Evolutionary conservation across 2,329 filamentous ascomycete species (phyloP), one percentile per base, ranked within the genome.

Genomic region (Neofusicoccum kwambonambiense): DNA sequence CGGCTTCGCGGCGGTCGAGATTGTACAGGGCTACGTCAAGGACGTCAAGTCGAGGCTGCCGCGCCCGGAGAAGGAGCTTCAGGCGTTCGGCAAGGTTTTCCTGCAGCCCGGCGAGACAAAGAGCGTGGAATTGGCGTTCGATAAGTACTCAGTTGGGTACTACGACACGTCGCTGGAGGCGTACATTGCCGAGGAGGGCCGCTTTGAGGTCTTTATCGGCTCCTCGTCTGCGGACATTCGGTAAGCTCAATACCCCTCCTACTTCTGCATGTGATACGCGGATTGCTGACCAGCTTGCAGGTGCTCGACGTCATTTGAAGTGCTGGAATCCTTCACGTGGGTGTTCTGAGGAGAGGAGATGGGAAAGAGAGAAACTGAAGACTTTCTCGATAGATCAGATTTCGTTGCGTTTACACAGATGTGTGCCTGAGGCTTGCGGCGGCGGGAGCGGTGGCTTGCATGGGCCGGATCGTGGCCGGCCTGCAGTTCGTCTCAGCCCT

Each of bases 61-160:
- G 0, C 79, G 89, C 22, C 89, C 89, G 0, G 84, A 87, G 69
- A 91, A 91, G 76, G 89, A 92, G 75, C 80, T 92, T 1, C 87
- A 87, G 39, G 88, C 87, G 0, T 92, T 91, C 70, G 84, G 84
- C 65, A 79, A 78, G 61, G 74, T 77, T 1, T 70, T 75, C 65
- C 58, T 79, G 41, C 70, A 74, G 62, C 74, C 76, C 4, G 73
- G 75, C 1, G 76, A 78, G 67, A 78, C 71, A 3, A 76, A 75
- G 65, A 65, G 64, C 4, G 75, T 78, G 3, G 57, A 65, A 0
- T 64, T 79, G 66, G 68, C 67, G 62, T 62, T 79, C 4, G 77
- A 83, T 67, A 83, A 81, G 70, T 79, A 83, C 64, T 80, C 80
- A 3, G 77, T 83, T 9, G 81, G 81, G 3, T 90, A 90, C 75